Percentiles rank a stretch among this genome's conserved stretches.
Conservation (phyloP, 176 grass and related monocot genomes). For the Avena sativa region DNA sequence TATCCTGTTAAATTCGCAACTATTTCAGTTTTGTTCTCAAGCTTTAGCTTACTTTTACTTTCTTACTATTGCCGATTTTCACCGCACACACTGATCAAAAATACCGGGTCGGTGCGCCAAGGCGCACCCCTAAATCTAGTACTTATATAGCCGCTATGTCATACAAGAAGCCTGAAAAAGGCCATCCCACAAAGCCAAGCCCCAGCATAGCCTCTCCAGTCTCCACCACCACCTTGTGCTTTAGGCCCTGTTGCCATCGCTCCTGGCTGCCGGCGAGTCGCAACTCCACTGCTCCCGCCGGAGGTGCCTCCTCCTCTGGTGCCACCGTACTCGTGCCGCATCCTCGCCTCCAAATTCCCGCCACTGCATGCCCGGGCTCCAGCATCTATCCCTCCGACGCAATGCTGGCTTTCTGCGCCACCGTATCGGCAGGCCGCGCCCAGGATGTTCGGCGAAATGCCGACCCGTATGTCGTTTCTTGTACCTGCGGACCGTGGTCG, state of each 20-base stretch:
- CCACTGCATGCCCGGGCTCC: neutral
- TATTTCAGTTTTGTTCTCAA: too few species aligned
- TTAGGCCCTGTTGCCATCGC: neutral
- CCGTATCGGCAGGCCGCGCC: neutral
- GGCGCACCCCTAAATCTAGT: too few species aligned
- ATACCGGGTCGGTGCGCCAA: too few species aligned
- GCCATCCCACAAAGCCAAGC: neutral
- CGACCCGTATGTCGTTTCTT: neutral
- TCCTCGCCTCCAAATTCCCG: neutral
- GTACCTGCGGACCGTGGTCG: neutral
- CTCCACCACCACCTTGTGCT: neutral
- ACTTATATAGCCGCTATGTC: too few species aligned
- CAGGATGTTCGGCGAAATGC: slow-evolving; percentile 39
- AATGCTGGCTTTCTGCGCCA: neutral
- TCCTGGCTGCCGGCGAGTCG: neutral
- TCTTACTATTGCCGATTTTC: too few species aligned
- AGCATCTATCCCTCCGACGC: neutral
- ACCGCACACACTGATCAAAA: too few species aligned
- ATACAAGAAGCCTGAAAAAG: too few species aligned
- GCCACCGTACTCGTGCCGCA: neutral
- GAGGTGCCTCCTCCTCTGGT: neutral
- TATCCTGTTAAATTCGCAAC: too few species aligned
- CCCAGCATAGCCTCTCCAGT: too few species aligned
- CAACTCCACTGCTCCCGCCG: neutral
- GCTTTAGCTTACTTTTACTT: too few species aligned